A percentile compares a stretch with the other conserved stretches of the same genome.
These are phyloP conservation scores for Heimioporus sp. DNA, from an alignment of 768 basidiomycete species.

Conservation along the genomic window DNA sequence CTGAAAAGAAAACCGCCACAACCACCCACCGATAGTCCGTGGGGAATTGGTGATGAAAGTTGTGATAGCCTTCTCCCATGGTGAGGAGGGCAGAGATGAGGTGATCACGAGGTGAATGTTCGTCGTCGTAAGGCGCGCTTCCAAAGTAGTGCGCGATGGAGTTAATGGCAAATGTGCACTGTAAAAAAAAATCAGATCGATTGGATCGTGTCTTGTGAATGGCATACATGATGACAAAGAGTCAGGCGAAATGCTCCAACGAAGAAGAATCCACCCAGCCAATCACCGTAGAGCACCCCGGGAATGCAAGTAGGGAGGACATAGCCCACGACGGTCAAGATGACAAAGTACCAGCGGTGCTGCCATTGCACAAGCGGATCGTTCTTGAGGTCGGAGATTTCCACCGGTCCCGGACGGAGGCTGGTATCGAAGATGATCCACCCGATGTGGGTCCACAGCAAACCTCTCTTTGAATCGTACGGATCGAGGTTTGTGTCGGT, in stretches of 20 bases:
- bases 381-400: constrained; percentile 70
- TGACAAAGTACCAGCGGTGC: constrained; percentile 67
- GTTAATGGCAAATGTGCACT: constrained; percentile 89
- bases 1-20: neutral
- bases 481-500: constrained; percentile 87
- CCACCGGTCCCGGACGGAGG: constrained; percentile 66
- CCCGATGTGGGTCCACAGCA: constrained; percentile 77
- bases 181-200: constrained; percentile 1
- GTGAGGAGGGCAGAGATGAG: constrained; percentile 80
- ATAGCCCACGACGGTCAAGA: constrained; percentile 67
- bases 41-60: constrained; percentile 88
- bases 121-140: constrained; percentile 79
- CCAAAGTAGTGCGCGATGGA: constrained; percentile 87
- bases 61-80: constrained; percentile 67
- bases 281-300: constrained; percentile 72
- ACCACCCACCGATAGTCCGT: constrained; percentile 50
- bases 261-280: constrained; percentile 74
- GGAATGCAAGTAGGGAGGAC: constrained; percentile 66
- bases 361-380: constrained; percentile 76
- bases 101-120: constrained; percentile 72
- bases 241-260: constrained; percentile 67
- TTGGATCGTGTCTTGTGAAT: neutral
- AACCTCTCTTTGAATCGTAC: constrained; percentile 75
- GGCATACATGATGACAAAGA: constrained; percentile 77
- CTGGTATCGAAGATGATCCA: constrained; percentile 82